phyloP scores from a whole-genome alignment of 129 eudicot genomes.

The Helichrysum umbraculigerum region DNA sequence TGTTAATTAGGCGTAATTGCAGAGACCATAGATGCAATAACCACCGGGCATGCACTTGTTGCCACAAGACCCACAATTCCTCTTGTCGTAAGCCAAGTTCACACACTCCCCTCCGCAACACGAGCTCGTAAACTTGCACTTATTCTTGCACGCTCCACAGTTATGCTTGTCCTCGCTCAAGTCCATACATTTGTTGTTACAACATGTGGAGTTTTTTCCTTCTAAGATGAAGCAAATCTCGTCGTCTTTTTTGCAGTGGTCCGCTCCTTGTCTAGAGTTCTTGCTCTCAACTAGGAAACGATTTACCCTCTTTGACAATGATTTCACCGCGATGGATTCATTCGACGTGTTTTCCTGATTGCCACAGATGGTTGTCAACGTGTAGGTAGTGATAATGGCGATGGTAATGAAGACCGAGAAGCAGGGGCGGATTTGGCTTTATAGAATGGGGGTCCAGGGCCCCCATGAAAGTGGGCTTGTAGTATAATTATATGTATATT shows the following conservation, averaged over 20 bases:
- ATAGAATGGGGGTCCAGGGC: too few species aligned
- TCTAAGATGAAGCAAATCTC: not conserved
- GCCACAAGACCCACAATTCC: slow-evolving; percentile 4
- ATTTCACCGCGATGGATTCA: not conserved
- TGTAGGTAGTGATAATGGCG: not conserved
- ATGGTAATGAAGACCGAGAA: not conserved
- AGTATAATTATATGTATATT: too few species aligned
- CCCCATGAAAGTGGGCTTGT: too few species aligned
- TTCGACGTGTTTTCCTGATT: not conserved
- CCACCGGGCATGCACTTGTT: slow-evolving; percentile 10
- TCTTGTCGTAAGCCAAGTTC: not conserved
- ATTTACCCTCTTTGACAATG: not conserved
- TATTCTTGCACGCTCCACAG: slow-evolving; percentile 11
- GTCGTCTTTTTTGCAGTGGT: slow-evolving; percentile 1
- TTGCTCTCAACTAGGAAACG: not conserved
- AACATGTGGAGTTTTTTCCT: not conserved
- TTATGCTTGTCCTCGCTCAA: slow-evolving; percentile 4
- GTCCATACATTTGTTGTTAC: slow-evolving; percentile 5
- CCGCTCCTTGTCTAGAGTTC: not conserved
- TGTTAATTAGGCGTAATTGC: not conserved
- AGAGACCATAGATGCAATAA: slow-evolving; percentile 4
- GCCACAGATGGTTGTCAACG: not conserved
- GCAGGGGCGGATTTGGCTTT: too few species aligned
- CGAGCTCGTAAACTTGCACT: slow-evolving; percentile 3
- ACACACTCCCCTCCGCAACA: slow-evolving; percentile 1